Conservation (phyloP, 2,329 filamentous ascomycete genomes). For the Aspergillus intermedius region DNA sequence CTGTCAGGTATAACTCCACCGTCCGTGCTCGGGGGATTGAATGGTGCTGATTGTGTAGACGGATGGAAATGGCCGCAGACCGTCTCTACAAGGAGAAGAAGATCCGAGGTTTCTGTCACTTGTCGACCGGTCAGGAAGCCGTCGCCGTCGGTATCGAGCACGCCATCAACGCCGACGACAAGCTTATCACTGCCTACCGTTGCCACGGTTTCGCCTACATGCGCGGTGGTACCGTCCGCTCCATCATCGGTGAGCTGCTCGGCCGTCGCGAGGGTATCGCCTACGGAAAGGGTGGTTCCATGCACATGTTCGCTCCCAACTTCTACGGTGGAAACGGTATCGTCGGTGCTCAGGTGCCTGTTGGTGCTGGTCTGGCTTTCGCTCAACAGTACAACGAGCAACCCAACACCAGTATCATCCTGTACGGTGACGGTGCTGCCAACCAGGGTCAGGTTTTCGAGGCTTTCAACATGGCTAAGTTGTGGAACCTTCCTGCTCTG, state of each 20-base stretch:
- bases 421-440: slow-evolving; percentile 96
- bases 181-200: slow-evolving; percentile 95
- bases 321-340: slow-evolving; percentile 99
- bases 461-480: slow-evolving; percentile 99
- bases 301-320: slow-evolving; percentile 99
- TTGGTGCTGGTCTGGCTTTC: slow-evolving; percentile 93
- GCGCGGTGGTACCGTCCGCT: slow-evolving; percentile 83
- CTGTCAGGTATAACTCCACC: slow-evolving; percentile 61
- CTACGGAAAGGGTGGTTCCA: slow-evolving; percentile 97
- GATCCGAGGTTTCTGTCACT: slow-evolving; percentile 98
- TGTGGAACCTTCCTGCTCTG: slow-evolving; percentile 92
- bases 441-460: slow-evolving; percentile 99
- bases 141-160: slow-evolving; percentile 96
- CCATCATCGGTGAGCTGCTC: slow-evolving; percentile 92
- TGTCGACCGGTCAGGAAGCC: slow-evolving; percentile 96
- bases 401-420: slow-evolving; percentile 77
- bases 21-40: slow-evolving; percentile 19
- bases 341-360: slow-evolving; percentile 95
- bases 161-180: slow-evolving; percentile 83
- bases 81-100: slow-evolving; percentile 99
- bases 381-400: slow-evolving; percentile 89
- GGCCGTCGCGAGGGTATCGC: slow-evolving; percentile 94
- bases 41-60: slow-evolving; percentile 48
- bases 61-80: slow-evolving; percentile 99
- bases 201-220: slow-evolving; percentile 98